Base-by-base conservation (phyloP, 1,284 basidiomycete species). In the Pterulicium gracile region DNA sequence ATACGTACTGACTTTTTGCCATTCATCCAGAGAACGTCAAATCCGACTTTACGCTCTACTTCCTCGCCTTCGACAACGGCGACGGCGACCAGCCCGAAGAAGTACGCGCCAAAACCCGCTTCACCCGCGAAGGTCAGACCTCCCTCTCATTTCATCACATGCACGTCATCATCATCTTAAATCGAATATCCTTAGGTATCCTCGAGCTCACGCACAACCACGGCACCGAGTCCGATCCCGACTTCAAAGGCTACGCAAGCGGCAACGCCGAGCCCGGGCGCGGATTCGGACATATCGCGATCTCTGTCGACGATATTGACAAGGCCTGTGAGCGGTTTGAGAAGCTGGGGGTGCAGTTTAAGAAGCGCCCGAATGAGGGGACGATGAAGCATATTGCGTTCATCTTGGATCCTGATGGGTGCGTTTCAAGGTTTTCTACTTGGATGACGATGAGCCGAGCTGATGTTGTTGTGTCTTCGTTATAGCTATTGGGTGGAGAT, bases 141-240 rank as follows among this genome's bases (percentile, higher is more conserved):
- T 44, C 43, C 53, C 35, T 50, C 52, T 46, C 47, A 35, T 17
- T 40, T 19, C 40, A 41, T 47, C 49, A 54, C 12, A 54, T 51
- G 18, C 32, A 36, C 43, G n/a, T 53, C 32, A 36, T 44, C 17
- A 43, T 48, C 20, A 42, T 10, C 39, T n/a, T n/a, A 41, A 41
- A 41, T 15, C 13, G 10, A 10, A 12, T 5, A 24, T 20, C 24
- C 20, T 51, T 52, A 79, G 83, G 85, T 47, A 69, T 93, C 48
- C 78, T 94, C 50, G 91, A 94, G 63, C 75, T 94, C 43, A 91
- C 88, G 7, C 84, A 89, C 68, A 93, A 93, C 68, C 86, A 88
- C 61, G 89, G 91, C 48, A 94, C 92, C 42, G 91, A 95, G 64
- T 67, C 62, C 51, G 87, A 95, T 62, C 56, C 79, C 49, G 63